These are phyloP conservation scores for Penicillium sp. DNA, from an alignment of 2,329 filamentous ascomycete genomes.

Conservation along the genomic window DNA sequence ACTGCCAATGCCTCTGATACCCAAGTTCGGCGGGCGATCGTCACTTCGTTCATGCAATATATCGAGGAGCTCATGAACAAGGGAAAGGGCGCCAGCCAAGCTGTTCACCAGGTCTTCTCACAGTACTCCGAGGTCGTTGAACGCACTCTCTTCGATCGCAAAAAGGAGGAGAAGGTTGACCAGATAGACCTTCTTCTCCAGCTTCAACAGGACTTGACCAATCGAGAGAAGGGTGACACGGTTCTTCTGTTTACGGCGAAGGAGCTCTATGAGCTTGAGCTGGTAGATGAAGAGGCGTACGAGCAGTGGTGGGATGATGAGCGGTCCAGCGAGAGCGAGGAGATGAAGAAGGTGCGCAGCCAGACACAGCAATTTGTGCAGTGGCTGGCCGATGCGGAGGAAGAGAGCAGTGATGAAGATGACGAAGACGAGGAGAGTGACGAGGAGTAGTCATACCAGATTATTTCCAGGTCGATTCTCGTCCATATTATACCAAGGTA, in stretches of 20 bases:
- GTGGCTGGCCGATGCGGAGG: constrained; percentile 77
- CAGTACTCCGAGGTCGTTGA: constrained; percentile 66
- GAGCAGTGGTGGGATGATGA: constrained; percentile 85
- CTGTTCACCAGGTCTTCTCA: constrained; percentile 66
- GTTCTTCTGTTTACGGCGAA: constrained; percentile 80
- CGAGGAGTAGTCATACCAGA: constrained; percentile 34
- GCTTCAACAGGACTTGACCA: constrained; percentile 77
- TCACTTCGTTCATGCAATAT: constrained; percentile 80
- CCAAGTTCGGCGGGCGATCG: constrained; percentile 84
- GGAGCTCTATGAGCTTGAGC: constrained; percentile 81
- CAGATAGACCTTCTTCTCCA: constrained; percentile 85
- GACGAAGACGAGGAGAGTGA: constrained; percentile 59
- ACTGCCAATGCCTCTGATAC: constrained; percentile 87
- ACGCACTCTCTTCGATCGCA: constrained; percentile 63
- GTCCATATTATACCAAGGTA: constrained; percentile 4
- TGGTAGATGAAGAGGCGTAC: constrained; percentile 87
- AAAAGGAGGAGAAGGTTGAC: constrained; percentile 60
- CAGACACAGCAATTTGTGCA: constrained; percentile 81
- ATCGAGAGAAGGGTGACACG: constrained; percentile 64
- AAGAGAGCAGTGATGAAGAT: constrained; percentile 68
- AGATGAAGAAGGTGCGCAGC: constrained; percentile 70
- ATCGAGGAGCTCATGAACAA: constrained; percentile 70
- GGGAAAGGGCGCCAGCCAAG: constrained; percentile 64
- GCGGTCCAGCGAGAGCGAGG: constrained; percentile 68
- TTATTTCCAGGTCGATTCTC: neutral